Conservation (phyloP, 352 stramenopile species). For the Elongisporangium undulatum region DNA sequence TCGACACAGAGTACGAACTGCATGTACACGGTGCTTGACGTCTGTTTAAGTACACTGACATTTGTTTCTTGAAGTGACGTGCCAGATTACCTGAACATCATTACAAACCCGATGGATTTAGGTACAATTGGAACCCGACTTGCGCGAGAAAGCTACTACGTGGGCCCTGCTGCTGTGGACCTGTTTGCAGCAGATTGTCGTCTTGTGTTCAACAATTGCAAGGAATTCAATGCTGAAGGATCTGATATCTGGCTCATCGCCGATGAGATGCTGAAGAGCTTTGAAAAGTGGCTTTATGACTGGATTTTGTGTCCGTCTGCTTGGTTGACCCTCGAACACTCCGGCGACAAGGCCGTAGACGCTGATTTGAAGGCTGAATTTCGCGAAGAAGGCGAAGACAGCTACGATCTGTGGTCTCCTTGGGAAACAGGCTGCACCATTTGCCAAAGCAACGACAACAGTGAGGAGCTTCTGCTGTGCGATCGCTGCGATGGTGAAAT, state of each 20-base stretch:
- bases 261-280: slow-evolving; percentile 60
- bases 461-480: slow-evolving; percentile 76
- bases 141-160: slow-evolving; percentile 77
- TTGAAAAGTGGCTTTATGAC: slow-evolving; percentile 88
- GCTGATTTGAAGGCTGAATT: slow-evolving; percentile 52
- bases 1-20: slow-evolving; percentile 58
- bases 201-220: slow-evolving; percentile 87
- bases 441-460: slow-evolving; percentile 70
- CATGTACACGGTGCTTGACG: neutral
- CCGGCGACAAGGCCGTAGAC: slow-evolving; percentile 41
- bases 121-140: slow-evolving; percentile 70
- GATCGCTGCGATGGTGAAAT: slow-evolving; percentile 87
- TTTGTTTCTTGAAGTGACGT: slow-evolving; percentile 34
- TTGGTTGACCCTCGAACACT: slow-evolving; percentile 70
- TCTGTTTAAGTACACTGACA: neutral
- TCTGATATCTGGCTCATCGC: slow-evolving; percentile 82
- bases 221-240: slow-evolving; percentile 75
- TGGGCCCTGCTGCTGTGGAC: slow-evolving; percentile 58
- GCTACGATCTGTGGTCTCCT: slow-evolving; percentile 69
- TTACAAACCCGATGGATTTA: slow-evolving; percentile 87
- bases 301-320: slow-evolving; percentile 76
- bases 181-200: slow-evolving; percentile 84
- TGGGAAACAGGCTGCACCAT: slow-evolving; percentile 79
- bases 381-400: slow-evolving; percentile 47
- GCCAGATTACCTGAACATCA: slow-evolving; percentile 83